Percentiles rank a stretch among this genome's conserved stretches.
Conservation (phyloP, 257 asterid species). For the Jaltomata sinuosa region DNA sequence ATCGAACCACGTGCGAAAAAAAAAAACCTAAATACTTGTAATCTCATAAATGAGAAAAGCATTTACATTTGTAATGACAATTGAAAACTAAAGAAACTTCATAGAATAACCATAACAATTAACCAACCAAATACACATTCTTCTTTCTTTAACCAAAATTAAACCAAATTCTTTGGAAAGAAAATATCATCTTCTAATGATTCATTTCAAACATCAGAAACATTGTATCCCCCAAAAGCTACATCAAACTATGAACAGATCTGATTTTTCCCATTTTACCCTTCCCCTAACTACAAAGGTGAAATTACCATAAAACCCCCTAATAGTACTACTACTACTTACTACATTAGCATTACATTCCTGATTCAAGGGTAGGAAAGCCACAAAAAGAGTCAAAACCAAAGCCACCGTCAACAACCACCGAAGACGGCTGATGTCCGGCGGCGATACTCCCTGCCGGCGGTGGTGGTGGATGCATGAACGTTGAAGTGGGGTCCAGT, state of each 20-base stretch:
- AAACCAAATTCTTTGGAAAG: neutral
- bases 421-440: neutral
- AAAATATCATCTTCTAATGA: neutral
- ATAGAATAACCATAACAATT: neutral
- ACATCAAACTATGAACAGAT: neutral
- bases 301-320: conserved; percentile 1
- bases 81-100: neutral
- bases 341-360: conserved; percentile 17
- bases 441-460: neutral
- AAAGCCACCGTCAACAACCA: conserved; percentile 10
- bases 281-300: conserved; percentile 4
- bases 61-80: neutral
- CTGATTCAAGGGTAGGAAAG: conserved; percentile 92
- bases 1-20: no score
- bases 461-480: neutral
- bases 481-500: conserved; percentile 20
- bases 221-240: neutral
- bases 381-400: conserved; percentile 43
- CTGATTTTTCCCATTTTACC: conserved; percentile 32
- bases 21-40: no score
- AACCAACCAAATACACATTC: neutral
- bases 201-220: neutral
- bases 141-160: neutral
- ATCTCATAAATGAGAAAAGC: no score
- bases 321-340: neutral